phyloP scores from a whole-genome alignment of 306 rosid species.

The Mucuna pruriens region DNA sequence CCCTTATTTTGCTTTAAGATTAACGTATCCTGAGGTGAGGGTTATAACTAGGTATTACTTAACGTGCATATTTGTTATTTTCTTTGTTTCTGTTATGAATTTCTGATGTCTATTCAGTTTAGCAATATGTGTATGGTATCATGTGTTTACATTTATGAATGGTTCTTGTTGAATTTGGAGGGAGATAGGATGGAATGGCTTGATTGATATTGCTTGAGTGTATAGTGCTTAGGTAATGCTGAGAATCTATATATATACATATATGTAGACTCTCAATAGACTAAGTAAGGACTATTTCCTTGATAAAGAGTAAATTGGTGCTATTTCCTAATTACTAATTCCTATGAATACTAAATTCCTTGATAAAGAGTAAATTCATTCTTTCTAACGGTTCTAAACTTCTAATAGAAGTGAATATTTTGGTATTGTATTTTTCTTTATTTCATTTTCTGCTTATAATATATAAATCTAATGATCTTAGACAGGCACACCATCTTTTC shows the following conservation, averaged over 20 bases:
- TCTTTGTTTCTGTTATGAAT: slow-evolving; percentile 17
- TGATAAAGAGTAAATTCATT: background rate
- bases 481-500: slow-evolving; percentile 13
- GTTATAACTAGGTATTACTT: slow-evolving; percentile 9
- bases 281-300: background rate
- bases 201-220: background rate
- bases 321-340: background rate
- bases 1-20: slow-evolving; percentile 81
- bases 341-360: background rate
- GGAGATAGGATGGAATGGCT: background rate
- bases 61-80: slow-evolving; percentile 12
- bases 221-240: background rate
- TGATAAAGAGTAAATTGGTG: background rate
- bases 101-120: slow-evolving; percentile 16
- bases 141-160: background rate
- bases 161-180: background rate
- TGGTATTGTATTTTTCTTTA: background rate
- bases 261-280: background rate
- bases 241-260: too few relatives aligned
- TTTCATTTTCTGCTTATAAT: slow-evolving; percentile 1
- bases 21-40: slow-evolving; percentile 95
- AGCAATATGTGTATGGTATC: background rate
- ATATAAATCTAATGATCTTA: background rate
- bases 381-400: background rate
- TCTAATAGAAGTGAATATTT: background rate